phyloP scores from a whole-genome alignment of 129 eudicot species.

The Pulicaria dysenterica region DNA sequence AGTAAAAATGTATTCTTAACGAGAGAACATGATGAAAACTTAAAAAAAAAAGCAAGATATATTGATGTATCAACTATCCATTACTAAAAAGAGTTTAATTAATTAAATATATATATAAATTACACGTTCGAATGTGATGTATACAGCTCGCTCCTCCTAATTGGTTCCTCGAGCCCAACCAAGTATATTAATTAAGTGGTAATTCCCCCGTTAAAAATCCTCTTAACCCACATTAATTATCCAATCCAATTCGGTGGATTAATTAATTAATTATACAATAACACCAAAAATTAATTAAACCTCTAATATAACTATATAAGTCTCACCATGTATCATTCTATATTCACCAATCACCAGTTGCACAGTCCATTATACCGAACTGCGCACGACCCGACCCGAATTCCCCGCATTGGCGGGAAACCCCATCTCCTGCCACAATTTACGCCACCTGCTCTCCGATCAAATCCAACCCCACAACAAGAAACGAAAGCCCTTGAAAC shows the following conservation, averaged over 20 bases:
- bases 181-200: slow-evolving; percentile 40
- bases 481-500: slow-evolving; percentile 87
- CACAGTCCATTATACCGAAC: slow-evolving; percentile 19
- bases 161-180: slow-evolving; percentile 39
- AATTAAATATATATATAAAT: slow-evolving; percentile 33
- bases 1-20: too few relatives aligned
- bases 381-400: neutral
- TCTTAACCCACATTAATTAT: slow-evolving; percentile 33
- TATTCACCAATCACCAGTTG: slow-evolving; percentile 33
- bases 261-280: slow-evolving; percentile 43
- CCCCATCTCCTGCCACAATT: slow-evolving; percentile 3
- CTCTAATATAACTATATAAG: slow-evolving; percentile 31
- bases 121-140: slow-evolving; percentile 31
- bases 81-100: slow-evolving; percentile 25
- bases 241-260: slow-evolving; percentile 42
- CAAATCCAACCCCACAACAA: slow-evolving; percentile 80
- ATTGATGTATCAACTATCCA: neutral
- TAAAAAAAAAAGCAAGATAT: neutral
- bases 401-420: slow-evolving; percentile 25
- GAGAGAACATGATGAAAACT: too few relatives aligned
- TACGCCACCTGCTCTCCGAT: slow-evolving; percentile 79
- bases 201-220: slow-evolving; percentile 28
- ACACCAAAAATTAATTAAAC: slow-evolving; percentile 17
- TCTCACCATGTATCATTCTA: slow-evolving; percentile 26
- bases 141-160: slow-evolving; percentile 33